Percentiles rank a stretch among this genome's conserved stretches.
phyloP scores from a whole-genome alignment of 2,329 filamentous ascomycete species.

The Ambrosiella xylebori region DNA sequence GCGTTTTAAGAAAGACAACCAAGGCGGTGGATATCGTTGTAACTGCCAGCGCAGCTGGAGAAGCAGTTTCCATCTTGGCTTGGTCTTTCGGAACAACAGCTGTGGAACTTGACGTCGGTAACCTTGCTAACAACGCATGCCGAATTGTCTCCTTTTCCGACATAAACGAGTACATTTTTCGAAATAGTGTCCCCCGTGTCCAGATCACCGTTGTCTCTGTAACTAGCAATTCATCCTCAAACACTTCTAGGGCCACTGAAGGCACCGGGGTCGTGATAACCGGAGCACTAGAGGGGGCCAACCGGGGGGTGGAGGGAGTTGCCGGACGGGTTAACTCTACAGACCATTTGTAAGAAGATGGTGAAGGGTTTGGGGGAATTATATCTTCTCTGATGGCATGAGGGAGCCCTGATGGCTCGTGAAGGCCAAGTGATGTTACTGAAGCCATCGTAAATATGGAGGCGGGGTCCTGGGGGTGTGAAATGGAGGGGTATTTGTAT shows the following conservation, averaged over 20 bases:
- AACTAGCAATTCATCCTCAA: constrained; percentile 65
- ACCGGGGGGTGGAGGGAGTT: not conserved
- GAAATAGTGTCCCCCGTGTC: constrained; percentile 72
- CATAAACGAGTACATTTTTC: constrained; percentile 72
- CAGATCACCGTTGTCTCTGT: constrained; percentile 67
- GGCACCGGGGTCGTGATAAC: constrained; percentile 22
- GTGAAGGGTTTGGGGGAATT: constrained; percentile 47
- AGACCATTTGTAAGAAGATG: constrained; percentile 60
- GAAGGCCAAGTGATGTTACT: constrained; percentile 77
- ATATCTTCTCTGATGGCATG: constrained; percentile 71
- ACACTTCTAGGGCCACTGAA: constrained; percentile 18
- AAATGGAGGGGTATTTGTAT: not conserved
- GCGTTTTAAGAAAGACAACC: constrained; percentile 80
- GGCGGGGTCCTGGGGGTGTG: not conserved
- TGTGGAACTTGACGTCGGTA: constrained; percentile 29
- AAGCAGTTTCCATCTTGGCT: no score
- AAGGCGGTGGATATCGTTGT: constrained; percentile 38
- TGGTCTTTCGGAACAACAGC: not conserved
- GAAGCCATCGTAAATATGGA: constrained; percentile 53
- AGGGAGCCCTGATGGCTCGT: constrained; percentile 67
- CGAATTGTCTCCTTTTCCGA: constrained; percentile 70
- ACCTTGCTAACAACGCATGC: constrained; percentile 75
- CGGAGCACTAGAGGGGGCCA: not conserved
- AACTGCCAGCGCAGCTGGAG: not conserved
- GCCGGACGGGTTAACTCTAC: constrained; percentile 22